Conservation (phyloP, 2,329 filamentous ascomycete species). For the Epichloe sp. region DNA sequence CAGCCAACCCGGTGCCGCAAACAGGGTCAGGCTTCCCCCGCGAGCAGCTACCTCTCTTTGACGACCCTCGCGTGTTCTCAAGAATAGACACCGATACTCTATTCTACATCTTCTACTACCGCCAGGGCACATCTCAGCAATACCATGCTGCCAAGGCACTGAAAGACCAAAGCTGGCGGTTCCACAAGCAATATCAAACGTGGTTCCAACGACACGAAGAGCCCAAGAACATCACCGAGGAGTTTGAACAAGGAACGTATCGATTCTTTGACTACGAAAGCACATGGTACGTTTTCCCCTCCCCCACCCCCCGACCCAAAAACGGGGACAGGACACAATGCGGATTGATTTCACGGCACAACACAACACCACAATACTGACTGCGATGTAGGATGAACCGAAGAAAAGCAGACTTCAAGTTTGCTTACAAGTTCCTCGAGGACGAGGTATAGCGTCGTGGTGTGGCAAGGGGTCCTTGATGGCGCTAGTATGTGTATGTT, state of each 20-base stretch:
- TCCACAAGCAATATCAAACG: constrained; percentile 98
- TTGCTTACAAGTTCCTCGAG: constrained; percentile 94
- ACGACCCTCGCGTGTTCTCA: constrained; percentile 76
- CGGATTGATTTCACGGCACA: background rate
- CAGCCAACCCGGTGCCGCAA: constrained; percentile 62
- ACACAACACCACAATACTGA: constrained; percentile 8
- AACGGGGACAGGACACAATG: too few relatives aligned
- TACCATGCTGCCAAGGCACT: constrained; percentile 92
- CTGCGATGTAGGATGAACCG: constrained; percentile 78
- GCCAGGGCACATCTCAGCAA: constrained; percentile 90
- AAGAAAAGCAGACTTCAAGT: constrained; percentile 94
- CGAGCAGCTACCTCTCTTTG: constrained; percentile 81
- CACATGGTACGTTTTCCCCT: constrained; percentile 64
- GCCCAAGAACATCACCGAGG: constrained; percentile 95
- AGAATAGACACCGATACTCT: constrained; percentile 90
- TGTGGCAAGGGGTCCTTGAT: background rate
- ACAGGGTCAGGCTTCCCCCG: constrained; percentile 79
- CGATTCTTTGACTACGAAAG: constrained; percentile 99
- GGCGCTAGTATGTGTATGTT: background rate
- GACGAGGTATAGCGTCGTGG: constrained; percentile 54
- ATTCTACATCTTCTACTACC: constrained; percentile 99
- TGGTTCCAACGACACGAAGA: constrained; percentile 99
- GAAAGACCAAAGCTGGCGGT: constrained; percentile 96
- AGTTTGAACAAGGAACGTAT: constrained; percentile 97
- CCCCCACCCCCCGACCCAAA: background rate